A percentile compares a stretch with the other conserved stretches of the same genome.
Evolutionary conservation across 2,329 filamentous ascomycete species (phyloP).

Genomic region (Diplodia scrobiculata): DNA sequence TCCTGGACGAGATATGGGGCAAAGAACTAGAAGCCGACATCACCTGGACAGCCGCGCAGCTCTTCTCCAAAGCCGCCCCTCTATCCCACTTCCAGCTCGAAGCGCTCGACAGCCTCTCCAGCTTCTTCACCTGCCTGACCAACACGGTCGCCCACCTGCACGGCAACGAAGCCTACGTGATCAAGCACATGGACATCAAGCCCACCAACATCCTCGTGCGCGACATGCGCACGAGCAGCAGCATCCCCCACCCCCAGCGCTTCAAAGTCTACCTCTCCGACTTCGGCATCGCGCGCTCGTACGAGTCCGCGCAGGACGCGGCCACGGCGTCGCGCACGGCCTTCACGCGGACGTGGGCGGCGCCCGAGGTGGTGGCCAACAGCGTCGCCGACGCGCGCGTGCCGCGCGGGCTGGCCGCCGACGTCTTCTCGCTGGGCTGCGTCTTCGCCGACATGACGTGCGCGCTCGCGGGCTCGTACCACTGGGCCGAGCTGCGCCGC

Average conservation of each 20-base stretch:
- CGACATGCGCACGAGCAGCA: background rate
- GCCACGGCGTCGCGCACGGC: conserved; percentile 33
- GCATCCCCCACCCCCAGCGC: background rate
- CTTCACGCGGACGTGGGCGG: conserved; percentile 41
- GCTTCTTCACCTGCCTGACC: background rate
- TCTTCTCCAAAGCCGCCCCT: background rate
- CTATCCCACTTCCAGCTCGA: background rate
- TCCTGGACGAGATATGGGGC: background rate
- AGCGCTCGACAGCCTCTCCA: background rate
- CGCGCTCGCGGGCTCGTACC: background rate
- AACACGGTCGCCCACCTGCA: background rate
- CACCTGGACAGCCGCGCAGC: background rate
- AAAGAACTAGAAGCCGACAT: background rate
- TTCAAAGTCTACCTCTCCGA: background rate
- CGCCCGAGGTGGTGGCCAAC: conserved; percentile 40
- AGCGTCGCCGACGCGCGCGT: background rate
- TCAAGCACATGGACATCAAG: conserved; percentile 37
- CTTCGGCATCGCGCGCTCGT: conserved; percentile 28
- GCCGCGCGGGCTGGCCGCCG: conserved; percentile 38
- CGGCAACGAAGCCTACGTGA: background rate
- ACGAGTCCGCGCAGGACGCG: conserved; percentile 34
- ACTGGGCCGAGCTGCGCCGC: background rate
- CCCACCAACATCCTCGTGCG: conserved; percentile 34
- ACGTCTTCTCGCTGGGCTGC: conserved; percentile 37
- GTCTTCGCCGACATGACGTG: conserved; percentile 34